phyloP scores from a whole-genome alignment of 2,329 filamentous ascomycete species.

The Cladorrhinum sp. region DNA sequence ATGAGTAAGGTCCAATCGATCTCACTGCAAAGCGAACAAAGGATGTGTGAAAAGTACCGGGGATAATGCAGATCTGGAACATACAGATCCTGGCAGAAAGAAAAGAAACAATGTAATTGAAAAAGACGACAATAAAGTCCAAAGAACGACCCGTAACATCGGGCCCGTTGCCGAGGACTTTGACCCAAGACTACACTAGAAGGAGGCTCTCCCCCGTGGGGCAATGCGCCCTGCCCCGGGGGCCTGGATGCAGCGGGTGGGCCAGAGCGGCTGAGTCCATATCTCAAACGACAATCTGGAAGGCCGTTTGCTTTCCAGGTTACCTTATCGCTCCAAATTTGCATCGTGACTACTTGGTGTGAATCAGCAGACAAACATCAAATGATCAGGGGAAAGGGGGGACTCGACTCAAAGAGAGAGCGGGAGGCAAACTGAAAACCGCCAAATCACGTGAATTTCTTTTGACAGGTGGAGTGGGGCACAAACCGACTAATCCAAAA shows the following conservation, averaged over 20 bases:
- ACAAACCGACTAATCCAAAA: neutral
- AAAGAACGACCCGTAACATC: neutral
- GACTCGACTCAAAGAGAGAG: neutral
- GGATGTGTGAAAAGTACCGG: neutral
- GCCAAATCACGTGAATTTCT: neutral
- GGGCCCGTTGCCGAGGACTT: neutral
- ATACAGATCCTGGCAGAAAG: neutral
- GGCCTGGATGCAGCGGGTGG: neutral
- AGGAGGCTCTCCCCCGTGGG: neutral
- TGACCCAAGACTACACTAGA: neutral
- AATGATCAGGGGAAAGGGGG: neutral
- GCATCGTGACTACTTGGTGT: neutral
- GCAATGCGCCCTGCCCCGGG: neutral
- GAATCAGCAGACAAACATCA: neutral
- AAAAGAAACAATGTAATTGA: neutral
- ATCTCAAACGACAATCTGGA: neutral
- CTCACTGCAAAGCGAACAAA: neutral
- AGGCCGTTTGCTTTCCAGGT: neutral
- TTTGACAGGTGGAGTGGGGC: neutral
- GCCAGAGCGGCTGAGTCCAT: neutral
- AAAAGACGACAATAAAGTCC: neutral
- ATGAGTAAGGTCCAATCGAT: neutral
- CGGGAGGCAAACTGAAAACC: neutral
- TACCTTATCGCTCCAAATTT: too few species aligned
- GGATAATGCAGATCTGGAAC: neutral